Evolutionary conservation across 2,329 filamentous ascomycete species (phyloP).

Genomic region (Periconia sp.): DNA sequence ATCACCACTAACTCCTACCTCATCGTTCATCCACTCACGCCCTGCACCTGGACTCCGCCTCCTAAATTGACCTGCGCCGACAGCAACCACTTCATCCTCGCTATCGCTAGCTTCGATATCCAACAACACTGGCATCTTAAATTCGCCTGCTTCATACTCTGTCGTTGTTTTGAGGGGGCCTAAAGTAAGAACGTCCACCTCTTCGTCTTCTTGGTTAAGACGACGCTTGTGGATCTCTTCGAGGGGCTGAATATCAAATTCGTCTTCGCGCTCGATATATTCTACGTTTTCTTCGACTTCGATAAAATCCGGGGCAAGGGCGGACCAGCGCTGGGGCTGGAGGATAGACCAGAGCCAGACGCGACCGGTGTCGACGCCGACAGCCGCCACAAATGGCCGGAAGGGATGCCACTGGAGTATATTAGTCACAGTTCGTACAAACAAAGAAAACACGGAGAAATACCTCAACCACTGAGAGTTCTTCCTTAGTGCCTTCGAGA

Average conservation of each 20-base stretch:
- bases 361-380: constrained; percentile 87
- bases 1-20: constrained; percentile 47
- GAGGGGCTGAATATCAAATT: constrained; percentile 96
- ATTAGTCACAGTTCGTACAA: not conserved
- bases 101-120: constrained; percentile 93
- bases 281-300: constrained; percentile 99
- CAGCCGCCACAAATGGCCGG: constrained; percentile 84
- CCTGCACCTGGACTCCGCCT: constrained; percentile 80
- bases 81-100: constrained; percentile 80
- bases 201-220: constrained; percentile 90
- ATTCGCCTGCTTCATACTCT: constrained; percentile 62
- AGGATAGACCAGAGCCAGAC: constrained; percentile 97
- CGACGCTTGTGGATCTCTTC: constrained; percentile 93
- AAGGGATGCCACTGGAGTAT: constrained; percentile 81
- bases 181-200: constrained; percentile 85
- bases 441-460: not conserved
- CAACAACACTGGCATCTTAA: constrained; percentile 91
- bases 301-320: constrained; percentile 92
- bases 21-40: constrained; percentile 69
- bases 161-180: constrained; percentile 65
- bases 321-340: constrained; percentile 95
- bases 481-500: constrained; percentile 94
- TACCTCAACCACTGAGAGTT: constrained; percentile 86
- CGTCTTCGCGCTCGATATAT: constrained; percentile 93
- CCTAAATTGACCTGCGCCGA: constrained; percentile 81